These are phyloP conservation scores for Aegle marmelos DNA, from an alignment of 345 rosid genomes.

Conservation along the genomic window DNA sequence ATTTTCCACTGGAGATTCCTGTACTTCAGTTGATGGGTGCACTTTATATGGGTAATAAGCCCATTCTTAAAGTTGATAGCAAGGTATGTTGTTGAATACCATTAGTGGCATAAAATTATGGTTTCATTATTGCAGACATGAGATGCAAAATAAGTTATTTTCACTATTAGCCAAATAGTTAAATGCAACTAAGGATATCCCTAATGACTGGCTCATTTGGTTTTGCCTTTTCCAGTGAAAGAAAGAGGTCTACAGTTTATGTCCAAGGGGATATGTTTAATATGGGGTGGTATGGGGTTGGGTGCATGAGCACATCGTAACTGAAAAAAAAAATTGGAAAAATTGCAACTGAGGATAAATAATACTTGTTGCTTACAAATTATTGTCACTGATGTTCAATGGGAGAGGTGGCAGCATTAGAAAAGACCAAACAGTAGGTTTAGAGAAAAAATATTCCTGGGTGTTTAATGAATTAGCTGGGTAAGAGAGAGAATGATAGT, in stretches of 20 bases:
- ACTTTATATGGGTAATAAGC: conserved; percentile 97
- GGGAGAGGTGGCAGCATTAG: not conserved
- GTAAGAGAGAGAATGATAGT: not conserved
- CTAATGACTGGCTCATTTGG: too few species aligned
- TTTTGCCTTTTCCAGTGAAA: too few species aligned
- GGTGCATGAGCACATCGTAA: too few species aligned
- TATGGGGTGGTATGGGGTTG: too few species aligned
- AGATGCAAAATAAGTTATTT: not conserved
- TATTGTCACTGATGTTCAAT: not conserved
- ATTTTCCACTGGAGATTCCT: conserved; percentile 97
- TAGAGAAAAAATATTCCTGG: not conserved
- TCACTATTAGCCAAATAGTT: not conserved
- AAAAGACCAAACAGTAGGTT: not conserved
- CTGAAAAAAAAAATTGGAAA: too few species aligned
- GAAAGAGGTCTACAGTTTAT: too few species aligned
- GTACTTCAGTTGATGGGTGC: conserved; percentile 98
- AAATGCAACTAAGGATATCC: not conserved
- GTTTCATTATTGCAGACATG: not conserved
- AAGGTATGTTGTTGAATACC: conserved; percentile 47
- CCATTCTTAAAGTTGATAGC: conserved; percentile 91
- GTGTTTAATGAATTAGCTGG: not conserved
- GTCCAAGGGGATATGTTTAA: too few species aligned
- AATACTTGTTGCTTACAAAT: not conserved
- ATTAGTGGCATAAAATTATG: not conserved
- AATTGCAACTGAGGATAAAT: not conserved